A percentile compares a stretch with the other conserved stretches of the same genome.
Evolutionary conservation across 2,329 filamentous ascomycete species (phyloP).

Genomic region (Sordariomycetes sp.): DNA sequence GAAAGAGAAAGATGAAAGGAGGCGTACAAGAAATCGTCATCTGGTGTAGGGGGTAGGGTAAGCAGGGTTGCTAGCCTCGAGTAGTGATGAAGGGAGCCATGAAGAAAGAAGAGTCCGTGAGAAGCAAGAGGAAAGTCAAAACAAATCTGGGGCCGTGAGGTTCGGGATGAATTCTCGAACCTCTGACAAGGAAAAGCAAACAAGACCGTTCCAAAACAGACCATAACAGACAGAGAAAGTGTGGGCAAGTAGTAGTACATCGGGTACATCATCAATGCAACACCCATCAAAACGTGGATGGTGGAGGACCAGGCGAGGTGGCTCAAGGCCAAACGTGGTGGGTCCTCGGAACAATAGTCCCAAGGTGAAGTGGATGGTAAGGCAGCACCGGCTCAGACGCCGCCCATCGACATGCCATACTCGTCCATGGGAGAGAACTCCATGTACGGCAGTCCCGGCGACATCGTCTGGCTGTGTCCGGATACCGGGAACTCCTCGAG

Average conservation of each 20-base stretch:
- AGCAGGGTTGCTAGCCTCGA: no score
- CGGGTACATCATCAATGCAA: neutral
- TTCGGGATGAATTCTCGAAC: neutral
- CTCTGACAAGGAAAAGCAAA: neutral
- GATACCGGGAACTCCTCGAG: neutral
- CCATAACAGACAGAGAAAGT: neutral
- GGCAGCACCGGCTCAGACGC: neutral
- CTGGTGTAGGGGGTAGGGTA: no score
- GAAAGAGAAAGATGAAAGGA: neutral
- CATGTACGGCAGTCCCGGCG: neutral
- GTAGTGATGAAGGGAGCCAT: no score
- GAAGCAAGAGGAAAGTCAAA: neutral
- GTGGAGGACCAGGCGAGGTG: neutral
- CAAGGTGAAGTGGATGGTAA: neutral
- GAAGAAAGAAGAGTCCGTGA: neutral
- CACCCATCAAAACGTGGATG: neutral
- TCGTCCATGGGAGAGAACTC: neutral
- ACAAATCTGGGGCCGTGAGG: neutral
- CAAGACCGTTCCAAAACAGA: neutral
- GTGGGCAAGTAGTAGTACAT: neutral
- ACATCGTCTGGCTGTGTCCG: neutral
- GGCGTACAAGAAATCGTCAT: neutral
- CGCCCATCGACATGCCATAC: neutral
- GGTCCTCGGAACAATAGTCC: neutral
- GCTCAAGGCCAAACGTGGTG: neutral